Conservation (phyloP, 805 yeast genomes). For the Candida xyloterini region DNA sequence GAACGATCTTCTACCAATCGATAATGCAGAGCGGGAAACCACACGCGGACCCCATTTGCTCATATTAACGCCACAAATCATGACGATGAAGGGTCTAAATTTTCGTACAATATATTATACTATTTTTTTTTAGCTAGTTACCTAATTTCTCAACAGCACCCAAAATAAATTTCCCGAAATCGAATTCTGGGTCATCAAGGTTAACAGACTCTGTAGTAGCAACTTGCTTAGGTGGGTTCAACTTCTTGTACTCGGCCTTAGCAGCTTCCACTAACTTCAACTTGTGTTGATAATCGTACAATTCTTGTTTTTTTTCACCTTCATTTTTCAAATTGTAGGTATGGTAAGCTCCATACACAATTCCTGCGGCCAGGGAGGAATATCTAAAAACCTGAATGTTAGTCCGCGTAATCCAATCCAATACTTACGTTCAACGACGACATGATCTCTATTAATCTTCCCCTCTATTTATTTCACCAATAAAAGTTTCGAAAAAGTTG, state of each 20-base stretch:
- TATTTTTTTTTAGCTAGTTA: conserved; percentile 16
- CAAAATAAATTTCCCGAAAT: conserved; percentile 68
- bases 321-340: conserved; percentile 63
- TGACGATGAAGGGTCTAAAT: conserved; percentile 1
- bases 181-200: conserved; percentile 88
- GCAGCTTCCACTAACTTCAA: conserved; percentile 82
- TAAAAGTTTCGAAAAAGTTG: conserved; percentile 13
- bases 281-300: conserved; percentile 57
- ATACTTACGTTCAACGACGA: conserved; percentile 48
- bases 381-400: conserved; percentile 75
- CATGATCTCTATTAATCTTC: conserved; percentile 31
- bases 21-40: not conserved
- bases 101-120: conserved; percentile 8
- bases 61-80: conserved; percentile 1
- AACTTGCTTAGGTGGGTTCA: conserved; percentile 43
- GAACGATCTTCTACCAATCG: conserved; percentile 13
- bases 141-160: conserved; percentile 57
- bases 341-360: conserved; percentile 84
- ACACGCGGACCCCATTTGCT: not conserved
- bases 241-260: conserved; percentile 79
- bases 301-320: conserved; percentile 57
- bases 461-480: conserved; percentile 13
- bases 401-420: not conserved
- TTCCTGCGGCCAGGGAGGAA: conserved; percentile 85
- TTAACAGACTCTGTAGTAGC: conserved; percentile 52